Base-by-base conservation (phyloP, 1,284 basidiomycete species). In the Fomitiporia mediterranea region DNA sequence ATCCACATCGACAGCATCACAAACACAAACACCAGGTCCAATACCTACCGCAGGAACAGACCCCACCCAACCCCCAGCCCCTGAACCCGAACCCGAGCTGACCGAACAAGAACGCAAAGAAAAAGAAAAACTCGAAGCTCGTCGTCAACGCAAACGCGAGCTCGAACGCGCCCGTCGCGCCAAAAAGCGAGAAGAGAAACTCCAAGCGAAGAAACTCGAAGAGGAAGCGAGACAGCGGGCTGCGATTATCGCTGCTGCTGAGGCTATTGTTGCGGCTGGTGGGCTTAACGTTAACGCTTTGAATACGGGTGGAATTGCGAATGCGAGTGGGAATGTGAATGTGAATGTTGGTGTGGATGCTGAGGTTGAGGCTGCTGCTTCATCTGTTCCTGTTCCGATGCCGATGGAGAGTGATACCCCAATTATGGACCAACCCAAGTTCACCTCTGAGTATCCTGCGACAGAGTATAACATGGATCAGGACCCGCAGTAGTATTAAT, bases 141-240 rank as follows among this genome's bases (percentile, higher is more conserved):
- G 80, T 62, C 74, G 71, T 59, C 74, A 77, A 52, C 75, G 74
- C 57, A 80, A 76, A 59, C 77, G 74, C 30, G 70, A 75, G 53
- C 76, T 81, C 59, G 77, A 75, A 1, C 76, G 79, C 48, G 76
- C 76, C 28, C 74, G 76, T 61, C 72, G 75, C 15, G 75, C 76
- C 2, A 80, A 76, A 63, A 74, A 77, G 60, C 72, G 50, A 59
- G 60, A 57, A 30, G 59, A 60, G 38, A 51, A 30, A 35, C 23
- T 51, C 7, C 25, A 35, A 15, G 19, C 38, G 38, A 56, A 50
- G 44, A 23, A 50, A 19, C 46, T 39, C 7, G 46, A 40, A 38
- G 54, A 49, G 32, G 51, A 52, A 50, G 32, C 27, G 27, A 32
- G 13, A 43, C n/a, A 50, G 27, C 48, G 49, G 44, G 53, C 43